A percentile compares a stretch with the other conserved stretches of the same genome.
Evolutionary conservation across 306 rosid species (phyloP).

Genomic region (Benincasa hispida): DNA sequence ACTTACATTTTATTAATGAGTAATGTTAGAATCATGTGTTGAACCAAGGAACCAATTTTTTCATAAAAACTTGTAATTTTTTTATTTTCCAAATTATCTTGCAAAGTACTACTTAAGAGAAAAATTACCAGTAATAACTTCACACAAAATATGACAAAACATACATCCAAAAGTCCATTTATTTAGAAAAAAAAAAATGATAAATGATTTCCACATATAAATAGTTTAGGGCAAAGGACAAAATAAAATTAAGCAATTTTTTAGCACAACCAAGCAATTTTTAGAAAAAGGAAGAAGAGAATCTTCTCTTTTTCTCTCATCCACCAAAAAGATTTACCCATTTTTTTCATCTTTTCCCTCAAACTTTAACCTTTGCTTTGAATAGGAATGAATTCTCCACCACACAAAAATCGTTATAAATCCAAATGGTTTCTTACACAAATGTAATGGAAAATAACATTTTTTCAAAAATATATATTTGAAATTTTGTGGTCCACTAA

Average conservation of each 20-base stretch:
- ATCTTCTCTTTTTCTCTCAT: slow-evolving; percentile 10
- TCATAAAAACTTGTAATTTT: no score
- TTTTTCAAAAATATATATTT: background rate
- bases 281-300: background rate
- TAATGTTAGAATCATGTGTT: no score
- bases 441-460: background rate
- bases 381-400: background rate
- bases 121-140: background rate
- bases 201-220: background rate
- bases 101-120: no score
- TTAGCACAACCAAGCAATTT: background rate
- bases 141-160: no score
- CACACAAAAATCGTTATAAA: background rate
- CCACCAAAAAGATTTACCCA: slow-evolving; percentile 5
- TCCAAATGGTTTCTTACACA: background rate
- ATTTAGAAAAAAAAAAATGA: background rate
- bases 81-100: no score
- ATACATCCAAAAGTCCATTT: no score
- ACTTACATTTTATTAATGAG: no score
- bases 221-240: background rate
- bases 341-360: background rate
- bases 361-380: background rate
- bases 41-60: no score
- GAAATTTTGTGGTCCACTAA: background rate
- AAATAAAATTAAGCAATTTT: background rate